Evolutionary conservation across 176 grass and related monocot genomes (phyloP).

Genomic region (Melocanna baccifera): DNA sequence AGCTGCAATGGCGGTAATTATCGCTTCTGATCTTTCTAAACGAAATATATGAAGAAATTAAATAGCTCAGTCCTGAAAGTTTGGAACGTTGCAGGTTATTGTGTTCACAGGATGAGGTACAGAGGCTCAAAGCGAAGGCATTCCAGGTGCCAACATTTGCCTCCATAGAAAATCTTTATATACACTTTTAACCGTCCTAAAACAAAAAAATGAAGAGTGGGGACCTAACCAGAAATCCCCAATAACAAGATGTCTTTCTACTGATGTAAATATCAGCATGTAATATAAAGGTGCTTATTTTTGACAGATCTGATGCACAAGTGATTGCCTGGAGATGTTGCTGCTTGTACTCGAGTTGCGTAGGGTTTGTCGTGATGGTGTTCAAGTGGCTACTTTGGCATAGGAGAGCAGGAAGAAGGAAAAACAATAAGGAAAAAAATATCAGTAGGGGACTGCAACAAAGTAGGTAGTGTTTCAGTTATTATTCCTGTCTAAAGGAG

Average conservation of each 20-base stretch:
- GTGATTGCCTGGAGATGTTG: not conserved
- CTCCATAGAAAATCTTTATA: not conserved
- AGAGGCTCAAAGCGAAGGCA: slow-evolving; percentile 78
- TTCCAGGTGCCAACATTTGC: slow-evolving; percentile 38
- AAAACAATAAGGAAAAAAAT: slow-evolving; percentile 4
- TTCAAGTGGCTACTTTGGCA: not conserved
- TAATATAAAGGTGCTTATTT: slow-evolving; percentile 2
- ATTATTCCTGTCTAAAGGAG: not conserved
- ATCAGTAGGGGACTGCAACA: not conserved
- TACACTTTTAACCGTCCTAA: not conserved
- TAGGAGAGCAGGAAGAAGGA: not conserved
- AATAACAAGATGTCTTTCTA: not conserved
- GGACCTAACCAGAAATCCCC: not conserved
- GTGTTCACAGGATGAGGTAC: slow-evolving; percentile 69
- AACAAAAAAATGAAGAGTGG: not conserved
- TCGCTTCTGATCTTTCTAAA: slow-evolving; percentile 9
- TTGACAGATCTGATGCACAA: slow-evolving; percentile 34
- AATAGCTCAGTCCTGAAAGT: not conserved
- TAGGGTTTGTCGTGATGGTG: not conserved
- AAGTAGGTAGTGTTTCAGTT: not conserved
- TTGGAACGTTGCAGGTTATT: slow-evolving; percentile 52
- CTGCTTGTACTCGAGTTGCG: slow-evolving; percentile 12
- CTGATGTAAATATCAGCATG: not conserved
- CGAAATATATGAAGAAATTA: not conserved
- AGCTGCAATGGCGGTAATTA: slow-evolving; percentile 81